Base-by-base conservation (phyloP, 2,329 filamentous ascomycete genomes). In the Fusarium agapanthi region DNA sequence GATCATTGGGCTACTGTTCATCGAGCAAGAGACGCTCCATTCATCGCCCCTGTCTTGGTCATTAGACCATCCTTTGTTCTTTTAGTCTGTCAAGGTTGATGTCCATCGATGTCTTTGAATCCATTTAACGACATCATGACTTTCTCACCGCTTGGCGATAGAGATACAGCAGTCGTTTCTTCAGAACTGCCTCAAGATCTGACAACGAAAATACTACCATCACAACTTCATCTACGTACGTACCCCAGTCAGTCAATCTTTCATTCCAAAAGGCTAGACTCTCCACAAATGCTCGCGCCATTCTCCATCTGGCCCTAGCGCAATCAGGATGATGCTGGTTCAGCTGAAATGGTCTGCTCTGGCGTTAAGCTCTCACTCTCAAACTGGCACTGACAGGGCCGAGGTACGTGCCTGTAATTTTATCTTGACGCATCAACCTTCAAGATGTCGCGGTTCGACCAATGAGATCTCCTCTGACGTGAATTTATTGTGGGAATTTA, bases 331-430 rank as follows among this genome's bases (percentile, higher is more conserved):
- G 63, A 77, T 77, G 66, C 75, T 65, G 74, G 75, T 75, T 75
- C 75, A 77, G 75, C 75, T 77, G 75, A 77, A 71, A 75, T 75
- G 70, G 74, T 56, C 65, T 44, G 58, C 48, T 59, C 40, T 59
- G 30, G 38, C 57, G 40, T 73, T 57, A 63, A 71, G 37, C 48
- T 45, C 43, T 43, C 38, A 53, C 50, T 41, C 50, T 40, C 50
- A 57, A 58, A 45, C 69, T 54, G 34, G 55, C 32, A 72, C 54
- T 69, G 68, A 55, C 63, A 55, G 15, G 37, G 30, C 56, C 44
- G 47, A 62, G 55, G 51, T 38, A 56, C 41, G 40, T 62, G 62
- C 62, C 47, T 62, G 48, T 48, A 67, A 67, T 67, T 67, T 61
- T 37, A 61, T 51, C 40, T 62, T 66, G 58, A 32, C 35, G 54